Percentiles rank a stretch among this genome's conserved stretches.
Evolutionary conservation across 305 asterid species (phyloP).

Genomic region (Rubia tinctorum): DNA sequence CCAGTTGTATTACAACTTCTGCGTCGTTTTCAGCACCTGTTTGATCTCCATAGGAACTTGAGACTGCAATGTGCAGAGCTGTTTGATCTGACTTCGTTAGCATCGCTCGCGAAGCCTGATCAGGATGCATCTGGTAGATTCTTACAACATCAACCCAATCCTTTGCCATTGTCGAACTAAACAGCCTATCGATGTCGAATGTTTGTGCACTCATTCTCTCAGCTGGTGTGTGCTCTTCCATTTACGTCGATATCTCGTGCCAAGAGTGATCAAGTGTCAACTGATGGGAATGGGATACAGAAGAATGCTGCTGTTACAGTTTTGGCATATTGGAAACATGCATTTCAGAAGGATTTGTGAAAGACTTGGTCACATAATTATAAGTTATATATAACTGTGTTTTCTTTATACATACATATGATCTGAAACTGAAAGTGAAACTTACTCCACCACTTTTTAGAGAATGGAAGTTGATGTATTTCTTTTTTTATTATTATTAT

Average conservation of each 20-base stretch:
- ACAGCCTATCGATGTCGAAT: conserved; percentile 16
- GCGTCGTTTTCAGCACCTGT: background rate
- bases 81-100: conserved; percentile 41
- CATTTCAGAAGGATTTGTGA: no score
- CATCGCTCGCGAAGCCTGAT: conserved; percentile 5
- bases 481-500: background rate
- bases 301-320: background rate
- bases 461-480: background rate
- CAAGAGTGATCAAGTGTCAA: no score
- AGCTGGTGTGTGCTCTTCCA: background rate
- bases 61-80: conserved; percentile 41
- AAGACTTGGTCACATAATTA: no score
- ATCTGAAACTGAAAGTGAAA: background rate
- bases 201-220: background rate
- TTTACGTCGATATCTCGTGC: no score
- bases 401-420: background rate
- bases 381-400: no score
- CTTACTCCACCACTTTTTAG: background rate
- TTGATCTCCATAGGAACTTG: conserved; percentile 23
- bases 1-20: conserved; percentile 16
- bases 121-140: background rate
- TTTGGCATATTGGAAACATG: background rate
- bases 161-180: conserved; percentile 22
- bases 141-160: conserved; percentile 23
- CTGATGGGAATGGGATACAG: no score